Evolutionary conservation across 2,329 filamentous ascomycete species (phyloP), one percentile per base, ranked within the genome.

Genomic region (Drechslerella coelobrocha): DNA sequence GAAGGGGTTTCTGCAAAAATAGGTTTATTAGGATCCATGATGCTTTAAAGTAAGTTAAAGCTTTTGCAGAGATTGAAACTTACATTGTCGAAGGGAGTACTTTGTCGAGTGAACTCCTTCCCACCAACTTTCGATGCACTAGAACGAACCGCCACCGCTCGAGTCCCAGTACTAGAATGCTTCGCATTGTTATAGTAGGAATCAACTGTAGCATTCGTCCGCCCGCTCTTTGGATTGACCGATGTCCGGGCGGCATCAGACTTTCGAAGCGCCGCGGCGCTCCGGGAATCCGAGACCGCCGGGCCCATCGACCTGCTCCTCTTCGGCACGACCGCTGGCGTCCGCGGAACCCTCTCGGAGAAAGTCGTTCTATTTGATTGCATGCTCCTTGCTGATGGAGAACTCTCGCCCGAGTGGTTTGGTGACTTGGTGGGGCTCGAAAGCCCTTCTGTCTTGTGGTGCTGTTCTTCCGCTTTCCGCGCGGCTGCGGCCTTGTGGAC

Each of bases 21-120:
- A n/a, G n/a, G 9, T 21, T 41, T 10, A 31, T 61, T 56, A 61
- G 43, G 12, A 14, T 39, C 12, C 34, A 4, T 39, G 34, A 10
- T 39, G 2, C 14, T 24, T 39, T 4, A 34, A 23, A 2, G 10
- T 17, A 12, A 45, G 12, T 19, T 29, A 24, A 21, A 45, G 27
- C n/a, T 1, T 21, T 21, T 9, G 14, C n/a, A 39, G 24, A 19
- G 14, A n/a, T 10, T 19, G n/a, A n/a, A 56, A 50, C 65, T 48
- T 55, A 69, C 65, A 29, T 69, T 69, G 43, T 69, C 65, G 17
- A 69, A 69, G n/a, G 65, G 65, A 7, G 65, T 69, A 52, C 65
- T 69, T 27, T 69, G 65, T 23, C 65, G 65, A 9, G 53, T 27
- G 29, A 69, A 69, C 31, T 52, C 57, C 19, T 43, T 43, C 12